Evolutionary conservation across 23 red algal genomes (phyloP).

Genomic region (Agarophyton chilense): DNA sequence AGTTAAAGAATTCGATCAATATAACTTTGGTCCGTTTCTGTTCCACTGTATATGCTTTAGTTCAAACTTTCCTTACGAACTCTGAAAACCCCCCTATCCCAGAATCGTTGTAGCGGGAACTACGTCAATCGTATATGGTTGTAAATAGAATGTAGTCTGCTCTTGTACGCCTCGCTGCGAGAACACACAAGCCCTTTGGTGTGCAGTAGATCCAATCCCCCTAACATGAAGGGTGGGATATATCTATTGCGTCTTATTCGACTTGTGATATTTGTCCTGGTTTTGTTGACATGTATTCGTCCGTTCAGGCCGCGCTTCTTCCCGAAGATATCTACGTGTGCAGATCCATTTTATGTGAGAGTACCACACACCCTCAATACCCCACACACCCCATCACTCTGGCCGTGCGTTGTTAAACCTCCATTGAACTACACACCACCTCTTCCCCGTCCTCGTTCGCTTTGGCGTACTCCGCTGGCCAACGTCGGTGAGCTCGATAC

Average conservation of each 20-base stretch:
- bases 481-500: constrained; percentile 24
- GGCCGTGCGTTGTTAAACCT: constrained; percentile 12
- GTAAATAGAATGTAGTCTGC: background rate
- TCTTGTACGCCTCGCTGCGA: background rate
- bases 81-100: background rate
- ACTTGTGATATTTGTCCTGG: background rate
- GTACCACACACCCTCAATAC: constrained; percentile 34
- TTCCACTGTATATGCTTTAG: no score
- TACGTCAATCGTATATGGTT: background rate
- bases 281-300: background rate
- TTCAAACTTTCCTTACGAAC: background rate
- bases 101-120: background rate
- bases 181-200: background rate
- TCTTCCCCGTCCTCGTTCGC: constrained; percentile 12
- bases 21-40: background rate
- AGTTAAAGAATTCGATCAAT: background rate
- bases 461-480: constrained; percentile 34
- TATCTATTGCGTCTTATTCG: background rate
- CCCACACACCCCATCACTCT: background rate
- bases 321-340: background rate
- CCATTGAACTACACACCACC: constrained; percentile 20
- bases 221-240: background rate
- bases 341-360: constrained; percentile 30
- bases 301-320: background rate
- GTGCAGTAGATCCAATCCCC: background rate